Evolutionary conservation across 352 stramenopile genomes (phyloP).

Genomic region (Phytophthora foliorum): DNA sequence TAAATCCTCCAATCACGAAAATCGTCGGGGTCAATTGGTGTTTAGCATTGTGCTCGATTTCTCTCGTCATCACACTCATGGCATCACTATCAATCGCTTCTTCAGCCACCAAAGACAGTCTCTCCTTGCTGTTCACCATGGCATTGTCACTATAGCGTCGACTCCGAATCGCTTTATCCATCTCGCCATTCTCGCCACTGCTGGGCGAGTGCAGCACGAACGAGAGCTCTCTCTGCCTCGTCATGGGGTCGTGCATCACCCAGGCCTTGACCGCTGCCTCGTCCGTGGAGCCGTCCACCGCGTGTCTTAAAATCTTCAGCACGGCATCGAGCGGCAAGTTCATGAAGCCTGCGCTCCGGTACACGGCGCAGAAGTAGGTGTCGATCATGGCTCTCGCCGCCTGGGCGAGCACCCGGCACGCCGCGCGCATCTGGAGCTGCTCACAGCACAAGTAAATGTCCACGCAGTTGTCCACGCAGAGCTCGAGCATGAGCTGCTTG

Average conservation of each 20-base stretch:
- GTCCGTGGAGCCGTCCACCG: slow-evolving; percentile 24
- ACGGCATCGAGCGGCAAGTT: slow-evolving; percentile 56
- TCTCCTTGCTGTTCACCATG: slow-evolving; percentile 57
- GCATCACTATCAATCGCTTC: slow-evolving; percentile 8
- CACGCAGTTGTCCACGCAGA: slow-evolving; percentile 72
- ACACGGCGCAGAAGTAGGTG: slow-evolving; percentile 68
- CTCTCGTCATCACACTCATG: slow-evolving; percentile 2
- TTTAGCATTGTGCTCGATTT: slow-evolving; percentile 13
- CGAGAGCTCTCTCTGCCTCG: slow-evolving; percentile 43
- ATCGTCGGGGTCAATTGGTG: slow-evolving; percentile 57
- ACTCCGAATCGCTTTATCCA: slow-evolving; percentile 12
- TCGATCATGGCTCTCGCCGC: slow-evolving; percentile 72
- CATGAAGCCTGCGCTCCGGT: slow-evolving; percentile 65
- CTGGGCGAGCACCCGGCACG: slow-evolving; percentile 63
- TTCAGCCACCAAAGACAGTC: slow-evolving; percentile 14
- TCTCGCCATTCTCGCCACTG: not conserved
- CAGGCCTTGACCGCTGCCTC: slow-evolving; percentile 56
- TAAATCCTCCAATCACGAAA: slow-evolving; percentile 79
- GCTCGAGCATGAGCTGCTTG: slow-evolving; percentile 77
- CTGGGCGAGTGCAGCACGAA: slow-evolving; percentile 3
- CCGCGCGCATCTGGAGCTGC: slow-evolving; percentile 55
- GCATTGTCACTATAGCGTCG: slow-evolving; percentile 36
- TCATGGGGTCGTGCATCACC: slow-evolving; percentile 59
- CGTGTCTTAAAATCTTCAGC: slow-evolving; percentile 54
- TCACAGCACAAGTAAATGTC: slow-evolving; percentile 81